phyloP scores from a whole-genome alignment of 345 rosid species.

The Pistacia integerrima region DNA sequence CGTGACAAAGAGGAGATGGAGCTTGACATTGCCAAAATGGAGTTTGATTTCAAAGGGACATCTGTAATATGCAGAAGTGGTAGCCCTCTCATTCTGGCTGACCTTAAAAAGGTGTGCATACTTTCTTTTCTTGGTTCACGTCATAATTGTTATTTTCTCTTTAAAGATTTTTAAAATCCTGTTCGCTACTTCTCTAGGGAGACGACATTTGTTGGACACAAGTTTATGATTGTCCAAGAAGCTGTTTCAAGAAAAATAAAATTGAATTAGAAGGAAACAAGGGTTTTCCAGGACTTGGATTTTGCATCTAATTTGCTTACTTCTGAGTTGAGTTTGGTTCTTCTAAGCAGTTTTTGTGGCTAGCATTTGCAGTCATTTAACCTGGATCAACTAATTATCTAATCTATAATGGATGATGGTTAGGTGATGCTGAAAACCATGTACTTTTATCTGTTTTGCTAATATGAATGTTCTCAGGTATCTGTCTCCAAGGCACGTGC shows the following conservation, averaged over 20 bases:
- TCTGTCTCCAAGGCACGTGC: slow-evolving; percentile 82
- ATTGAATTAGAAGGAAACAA: neutral
- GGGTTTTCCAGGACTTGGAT: neutral
- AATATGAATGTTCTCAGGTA: slow-evolving; percentile 42
- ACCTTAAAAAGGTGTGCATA: slow-evolving; percentile 57
- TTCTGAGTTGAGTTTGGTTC: neutral
- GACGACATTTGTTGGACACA: neutral
- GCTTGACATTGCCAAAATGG: slow-evolving; percentile 78
- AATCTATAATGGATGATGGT: slow-evolving; percentile 11
- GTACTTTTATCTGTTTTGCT: slow-evolving; percentile 9
- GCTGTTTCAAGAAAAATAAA: neutral
- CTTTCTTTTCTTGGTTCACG: slow-evolving; percentile 2
- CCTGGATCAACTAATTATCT: neutral
- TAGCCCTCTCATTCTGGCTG: slow-evolving; percentile 71
- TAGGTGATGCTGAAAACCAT: neutral
- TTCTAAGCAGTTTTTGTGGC: slow-evolving; percentile 9
- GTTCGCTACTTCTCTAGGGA: no score
- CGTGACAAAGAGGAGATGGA: slow-evolving; percentile 85
- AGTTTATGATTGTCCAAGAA: neutral
- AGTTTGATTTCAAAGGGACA: slow-evolving; percentile 71
- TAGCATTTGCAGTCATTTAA: slow-evolving; percentile 11
- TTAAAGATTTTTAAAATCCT: neutral
- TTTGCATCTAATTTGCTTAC: slow-evolving; percentile 1
- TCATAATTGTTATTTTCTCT: slow-evolving; percentile 1
- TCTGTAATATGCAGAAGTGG: slow-evolving; percentile 78